These are phyloP conservation scores for Ogataea trehalophila DNA, from an alignment of 805 yeast genomes.

Conservation along the genomic window DNA sequence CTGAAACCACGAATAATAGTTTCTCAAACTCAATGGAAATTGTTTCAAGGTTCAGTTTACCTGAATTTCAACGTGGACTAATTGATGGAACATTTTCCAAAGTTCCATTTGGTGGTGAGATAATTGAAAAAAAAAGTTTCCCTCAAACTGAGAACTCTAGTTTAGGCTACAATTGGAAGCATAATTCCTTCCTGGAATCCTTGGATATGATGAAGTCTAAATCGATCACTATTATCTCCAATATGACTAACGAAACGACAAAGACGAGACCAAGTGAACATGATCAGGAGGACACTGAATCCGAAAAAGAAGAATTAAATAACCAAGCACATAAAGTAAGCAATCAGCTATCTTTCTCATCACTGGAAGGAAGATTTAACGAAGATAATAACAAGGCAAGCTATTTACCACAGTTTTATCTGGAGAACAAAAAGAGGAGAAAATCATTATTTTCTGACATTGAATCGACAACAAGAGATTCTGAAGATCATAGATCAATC, in stretches of 20 bases:
- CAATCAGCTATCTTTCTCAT: too few relatives aligned
- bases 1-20: neutral
- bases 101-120: slow-evolving; percentile 4
- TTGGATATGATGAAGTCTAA: slow-evolving; percentile 7
- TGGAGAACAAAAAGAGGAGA: slow-evolving; percentile 6
- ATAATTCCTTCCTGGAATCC: slow-evolving; percentile 5
- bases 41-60: neutral
- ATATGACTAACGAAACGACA: slow-evolving; percentile 13
- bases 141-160: neutral
- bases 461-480: neutral
- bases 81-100: slow-evolving; percentile 17
- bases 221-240: slow-evolving; percentile 17
- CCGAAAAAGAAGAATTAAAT: neutral
- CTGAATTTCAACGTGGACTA: slow-evolving; percentile 3
- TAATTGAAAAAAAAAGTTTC: neutral
- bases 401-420: slow-evolving; percentile 4
- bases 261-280: slow-evolving; percentile 6
- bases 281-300: neutral
- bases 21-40: neutral
- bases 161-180: neutral
- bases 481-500: slow-evolving; percentile 2
- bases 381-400: slow-evolving; percentile 6
- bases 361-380: neutral
- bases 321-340: too few relatives aligned
- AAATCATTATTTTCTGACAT: slow-evolving; percentile 1